Base-by-base conservation (phyloP, 495 filamentous ascomycete species). In the Elasticomyces elasticus region DNA sequence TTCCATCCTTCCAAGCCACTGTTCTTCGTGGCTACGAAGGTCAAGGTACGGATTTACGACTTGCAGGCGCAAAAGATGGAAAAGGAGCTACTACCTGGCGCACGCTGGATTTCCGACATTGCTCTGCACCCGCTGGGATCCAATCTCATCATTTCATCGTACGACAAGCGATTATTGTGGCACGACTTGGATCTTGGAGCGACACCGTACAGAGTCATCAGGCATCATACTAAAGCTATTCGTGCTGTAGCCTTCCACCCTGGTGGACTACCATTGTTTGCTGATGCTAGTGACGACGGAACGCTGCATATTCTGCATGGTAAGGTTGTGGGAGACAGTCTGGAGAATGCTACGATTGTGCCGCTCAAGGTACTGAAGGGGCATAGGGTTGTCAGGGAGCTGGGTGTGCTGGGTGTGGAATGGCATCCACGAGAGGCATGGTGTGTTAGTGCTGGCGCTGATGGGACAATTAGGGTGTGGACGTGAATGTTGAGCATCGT, bases 281-380 rank as follows among this genome's bases (percentile, higher is more conserved):
- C 86, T 5, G 89, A 95, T 59, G 88, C 86, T 41, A 88, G 83
- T 68, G 92, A 98, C 65, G 92, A 98, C 69, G 92, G 92, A 23
- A 87, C 80, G 25, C 66, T 97, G 55, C 94, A 97, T 72, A 84
- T 98, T 30, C 96, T 96, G 76, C 92, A 98, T 69, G 92, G 89
- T 50, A 92, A 86, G 69, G 91, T 97, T 28, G 88, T 90, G 28
- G 85, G 80, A 54, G 92, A 97, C 66, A 74, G 94, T 72, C 84
- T 97, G 75, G 89, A 94, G 74, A 95, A 95, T 68, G 88, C 92
- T 22, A 88, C 82, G 37, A 94, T 98, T 62, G 92, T 97, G 41
- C 92, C 94, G 15, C 77, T 97, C 58, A 97, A 96, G 78, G 84
- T 94, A 60, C 76, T 98, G 54, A 84, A 79, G 69, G 92, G 92